Percentiles rank a stretch among this genome's conserved stretches.
Evolutionary conservation across 2,329 filamentous ascomycete species (phyloP).

Genomic region (Fusarium pseudocircinatum): DNA sequence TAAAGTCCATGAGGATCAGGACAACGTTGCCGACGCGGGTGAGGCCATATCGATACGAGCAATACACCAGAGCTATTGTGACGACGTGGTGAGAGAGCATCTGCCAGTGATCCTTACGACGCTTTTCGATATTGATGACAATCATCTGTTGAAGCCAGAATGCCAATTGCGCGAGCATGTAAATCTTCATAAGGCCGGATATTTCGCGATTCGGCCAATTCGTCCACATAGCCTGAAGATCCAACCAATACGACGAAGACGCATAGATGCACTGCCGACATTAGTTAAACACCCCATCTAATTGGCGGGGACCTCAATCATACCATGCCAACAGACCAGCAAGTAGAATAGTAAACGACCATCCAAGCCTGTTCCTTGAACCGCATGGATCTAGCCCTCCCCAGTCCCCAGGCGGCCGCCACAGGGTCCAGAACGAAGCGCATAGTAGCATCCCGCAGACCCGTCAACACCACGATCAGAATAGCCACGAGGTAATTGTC

Average conservation of each 20-base stretch:
- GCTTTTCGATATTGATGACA: slow-evolving; percentile 92
- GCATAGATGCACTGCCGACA: slow-evolving; percentile 76
- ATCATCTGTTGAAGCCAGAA: slow-evolving; percentile 96
- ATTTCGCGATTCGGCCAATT: slow-evolving; percentile 84
- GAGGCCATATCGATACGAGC: slow-evolving; percentile 86
- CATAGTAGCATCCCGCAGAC: slow-evolving; percentile 83
- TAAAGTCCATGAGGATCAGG: slow-evolving; percentile 90
- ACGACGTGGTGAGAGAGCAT: slow-evolving; percentile 96
- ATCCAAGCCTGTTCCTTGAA: slow-evolving; percentile 97
- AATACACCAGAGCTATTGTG: slow-evolving; percentile 80
- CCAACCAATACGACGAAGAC: slow-evolving; percentile 80
- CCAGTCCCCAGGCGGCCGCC: slow-evolving; percentile 75
- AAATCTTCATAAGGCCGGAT: slow-evolving; percentile 79
- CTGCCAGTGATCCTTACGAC: slow-evolving; percentile 92
- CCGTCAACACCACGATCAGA: slow-evolving; percentile 87
- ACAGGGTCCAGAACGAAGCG: slow-evolving; percentile 86
- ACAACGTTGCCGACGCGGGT: slow-evolving; percentile 90
- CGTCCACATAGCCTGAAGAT: slow-evolving; percentile 81
- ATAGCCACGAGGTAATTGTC: slow-evolving; percentile 83
- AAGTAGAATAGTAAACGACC: slow-evolving; percentile 80
- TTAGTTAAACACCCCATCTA: neutral
- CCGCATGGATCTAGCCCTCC: slow-evolving; percentile 77
- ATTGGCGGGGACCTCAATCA: slow-evolving; percentile 44
- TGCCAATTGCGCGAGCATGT: slow-evolving; percentile 87
- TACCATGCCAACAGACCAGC: slow-evolving; percentile 87